Evolutionary conservation across 805 yeast species (phyloP), one percentile per base, ranked within the genome.

Genomic region (Citeromyces matritensis): DNA sequence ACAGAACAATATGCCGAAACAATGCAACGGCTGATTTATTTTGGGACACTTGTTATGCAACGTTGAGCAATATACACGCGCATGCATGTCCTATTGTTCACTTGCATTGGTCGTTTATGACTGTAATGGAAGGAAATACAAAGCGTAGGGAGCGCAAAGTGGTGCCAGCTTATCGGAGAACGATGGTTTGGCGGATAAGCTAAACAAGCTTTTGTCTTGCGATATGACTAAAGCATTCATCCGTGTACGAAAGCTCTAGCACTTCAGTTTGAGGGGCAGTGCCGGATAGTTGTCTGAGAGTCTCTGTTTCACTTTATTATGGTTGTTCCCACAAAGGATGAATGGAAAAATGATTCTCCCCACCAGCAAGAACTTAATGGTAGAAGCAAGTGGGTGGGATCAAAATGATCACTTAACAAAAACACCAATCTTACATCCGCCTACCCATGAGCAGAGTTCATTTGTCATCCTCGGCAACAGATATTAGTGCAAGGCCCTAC

Each of bases 201-300:
- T 79, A 13, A 57, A 69, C 5, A 73, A 76, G 40, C 53, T 85
- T 26, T 65, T 88, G 1, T 65, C 77, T 37, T 82, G 91, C 2
- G 96, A 85, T 44, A 79, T 68, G 51, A 78, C 77, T 42, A 95
- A 95, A 3, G 69, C 91, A n/a, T 48, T 51, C 27, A 35, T 84
- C 9, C 60, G 60, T 9, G 85, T 85, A 0, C 42, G 60, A 2
- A 65, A 69, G 29, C 60, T 81, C n/a, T 52, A 55, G 13, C 77
- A 76, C 43, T 55, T 61, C 4, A 64, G 69, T 31, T 45, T 69
- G 34, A 59, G 6, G 93, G 91, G 0, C 42, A 63, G 23, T 40
- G 58, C 25, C 95, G 96, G 0, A 79, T 85, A 4, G 81, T 85
- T 2, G 55, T 82, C 2, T 81, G 91, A 78, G 96, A 85, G 47